Evolutionary conservation across 148 eudicot genomes (phyloP), one percentile per base, ranked within the genome.

Genomic region (Fagopyrum esculentum): DNA sequence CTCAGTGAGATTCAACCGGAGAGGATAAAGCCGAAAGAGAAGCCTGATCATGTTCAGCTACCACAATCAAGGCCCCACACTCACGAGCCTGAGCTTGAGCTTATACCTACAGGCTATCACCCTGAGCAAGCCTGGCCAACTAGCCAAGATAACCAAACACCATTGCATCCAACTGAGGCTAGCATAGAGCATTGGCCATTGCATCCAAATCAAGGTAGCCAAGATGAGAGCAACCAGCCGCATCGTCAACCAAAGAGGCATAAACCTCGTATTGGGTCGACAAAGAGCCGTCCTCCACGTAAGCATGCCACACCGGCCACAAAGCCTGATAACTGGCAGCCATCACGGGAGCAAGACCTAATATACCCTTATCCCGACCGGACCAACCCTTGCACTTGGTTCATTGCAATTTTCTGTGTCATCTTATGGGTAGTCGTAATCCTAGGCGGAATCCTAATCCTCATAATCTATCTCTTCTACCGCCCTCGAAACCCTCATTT

Each of bases 391-490:
- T 4, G 87, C 10, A 76, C 88, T 16, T 93, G 93, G 96, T 85
- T 87, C 9, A 75, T 85, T 12, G 96, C 89, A 2, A 85, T 84
- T 9, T 75, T 86, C 76, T 93, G 98, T 73, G 79, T 80, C 59
- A 82, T 93, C 49, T 85, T 93, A 73, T 93, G 96, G 98, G 76
- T 90, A 8, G 79, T 89, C 48, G 69, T 93, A 11, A 83, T 93
- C 40, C 81, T 93, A 0, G 93, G 88, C 46, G 96, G 96, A 70
- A 80, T 93, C 6, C 81, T 86, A n/a, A 81, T 92, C 77, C 91
- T 93, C 77, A 76, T 86, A 44, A 81, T 93, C 59, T 90, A 93
- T 86, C 84, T 93, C 3, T 73, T 85, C 40, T 89, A 81, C 72
- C 90, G 88, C 43, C 98, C 98, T 6, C 82, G 81, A 9, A 83